Percentiles rank a stretch among this genome's conserved stretches.
These are phyloP conservation scores for Lichtheimia corymbifera DNA, from an alignment of 371 early-diverging fungal genomes.

Conservation along the genomic window DNA sequence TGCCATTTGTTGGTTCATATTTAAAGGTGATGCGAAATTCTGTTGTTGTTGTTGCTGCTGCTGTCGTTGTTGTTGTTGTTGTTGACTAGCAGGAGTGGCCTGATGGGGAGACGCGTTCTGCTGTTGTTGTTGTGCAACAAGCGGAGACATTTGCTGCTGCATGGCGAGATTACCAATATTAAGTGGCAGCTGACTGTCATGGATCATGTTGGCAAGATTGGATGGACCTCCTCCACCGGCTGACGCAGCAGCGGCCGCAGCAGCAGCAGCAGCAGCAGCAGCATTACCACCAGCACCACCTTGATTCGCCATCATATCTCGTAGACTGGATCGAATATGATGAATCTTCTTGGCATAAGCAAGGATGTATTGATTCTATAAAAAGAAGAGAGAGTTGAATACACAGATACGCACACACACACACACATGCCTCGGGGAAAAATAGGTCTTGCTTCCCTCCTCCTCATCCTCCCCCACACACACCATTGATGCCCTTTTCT, in stretches of 20 bases:
- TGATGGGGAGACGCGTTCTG: slow-evolving; percentile 4
- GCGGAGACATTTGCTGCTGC: slow-evolving; percentile 43
- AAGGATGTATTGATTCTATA: slow-evolving; percentile 43
- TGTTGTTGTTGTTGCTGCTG: slow-evolving; percentile 50
- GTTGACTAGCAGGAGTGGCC: slow-evolving; percentile 7
- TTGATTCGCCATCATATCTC: slow-evolving; percentile 20
- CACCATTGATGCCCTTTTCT: background rate
- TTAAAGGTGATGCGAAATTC: slow-evolving; percentile 39
- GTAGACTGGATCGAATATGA: slow-evolving; percentile 38
- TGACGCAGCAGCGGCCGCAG: background rate
- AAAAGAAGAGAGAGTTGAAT: background rate
- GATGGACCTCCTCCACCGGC: slow-evolving; percentile 7
- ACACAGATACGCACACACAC: background rate
- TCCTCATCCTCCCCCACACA: background rate
- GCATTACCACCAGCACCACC: slow-evolving; percentile 14
- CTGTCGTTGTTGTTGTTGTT: slow-evolving; percentile 25
- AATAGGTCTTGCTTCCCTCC: background rate
- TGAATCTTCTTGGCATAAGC: slow-evolving; percentile 37
- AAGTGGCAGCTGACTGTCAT: slow-evolving; percentile 32
- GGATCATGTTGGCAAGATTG: slow-evolving; percentile 32
- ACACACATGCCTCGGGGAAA: slow-evolving; percentile 11
- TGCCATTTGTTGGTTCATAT: slow-evolving; percentile 17
- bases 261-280: background rate
- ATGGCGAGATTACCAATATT: slow-evolving; percentile 25
- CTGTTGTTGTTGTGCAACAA: slow-evolving; percentile 55